phyloP scores from a whole-genome alignment of 345 rosid genomes.

The Gossypium anomalum region DNA sequence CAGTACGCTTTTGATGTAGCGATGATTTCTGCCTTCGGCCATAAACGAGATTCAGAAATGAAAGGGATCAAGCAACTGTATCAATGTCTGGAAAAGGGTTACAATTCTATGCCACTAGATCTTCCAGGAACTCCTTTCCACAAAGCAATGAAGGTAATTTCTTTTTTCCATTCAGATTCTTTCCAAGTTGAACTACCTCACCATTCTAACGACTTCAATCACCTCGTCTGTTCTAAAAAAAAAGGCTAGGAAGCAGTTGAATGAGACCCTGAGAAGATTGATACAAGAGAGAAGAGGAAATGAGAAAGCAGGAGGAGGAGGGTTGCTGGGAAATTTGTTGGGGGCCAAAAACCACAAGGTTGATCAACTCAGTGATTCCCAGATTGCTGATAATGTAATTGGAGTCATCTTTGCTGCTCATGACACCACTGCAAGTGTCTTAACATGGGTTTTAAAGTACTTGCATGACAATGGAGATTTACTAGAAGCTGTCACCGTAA shows the following conservation, averaged over 20 bases:
- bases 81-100: constrained; percentile 69
- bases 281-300: constrained; percentile 60
- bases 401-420: constrained; percentile 94
- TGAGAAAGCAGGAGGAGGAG: constrained; percentile 50
- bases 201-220: neutral
- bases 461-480: constrained; percentile 58
- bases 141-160: constrained; percentile 80
- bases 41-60: constrained; percentile 42
- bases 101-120: constrained; percentile 91
- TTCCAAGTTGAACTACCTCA: neutral
- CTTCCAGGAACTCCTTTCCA: constrained; percentile 79
- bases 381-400: constrained; percentile 84
- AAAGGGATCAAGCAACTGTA: constrained; percentile 66
- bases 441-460: constrained; percentile 88
- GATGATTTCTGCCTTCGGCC: constrained; percentile 71
- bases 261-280: constrained; percentile 44
- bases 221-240: constrained; percentile 7
- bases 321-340: constrained; percentile 58
- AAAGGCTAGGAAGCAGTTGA: constrained; percentile 72
- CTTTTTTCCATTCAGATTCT: neutral
- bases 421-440: constrained; percentile 86
- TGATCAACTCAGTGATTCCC: constrained; percentile 55
- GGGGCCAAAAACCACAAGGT: constrained; percentile 40
- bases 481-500: constrained; percentile 65
- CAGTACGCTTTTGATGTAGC: constrained; percentile 98